These are phyloP conservation scores for Veloboletus limbatus DNA, from an alignment of 1,284 basidiomycete species.

Conservation along the genomic window DNA sequence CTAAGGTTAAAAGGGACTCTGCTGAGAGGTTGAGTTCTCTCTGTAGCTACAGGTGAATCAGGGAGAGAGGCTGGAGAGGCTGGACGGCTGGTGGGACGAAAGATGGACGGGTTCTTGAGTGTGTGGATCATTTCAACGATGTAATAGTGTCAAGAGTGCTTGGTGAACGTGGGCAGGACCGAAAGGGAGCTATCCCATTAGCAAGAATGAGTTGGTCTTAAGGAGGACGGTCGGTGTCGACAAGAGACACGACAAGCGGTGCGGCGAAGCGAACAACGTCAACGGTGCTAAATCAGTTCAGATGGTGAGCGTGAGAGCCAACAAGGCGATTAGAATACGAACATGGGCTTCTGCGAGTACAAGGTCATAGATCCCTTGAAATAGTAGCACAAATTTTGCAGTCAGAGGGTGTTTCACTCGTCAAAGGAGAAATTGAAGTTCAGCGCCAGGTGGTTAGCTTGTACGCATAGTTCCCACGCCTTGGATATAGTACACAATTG, in stretches of 20 bases:
- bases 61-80: constrained; percentile 48
- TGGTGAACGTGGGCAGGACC: constrained; percentile 33
- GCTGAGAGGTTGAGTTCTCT: constrained; percentile 50
- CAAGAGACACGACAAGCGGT: constrained; percentile 56
- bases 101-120: constrained; percentile 63
- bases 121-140: constrained; percentile 54
- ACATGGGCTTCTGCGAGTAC: constrained; percentile 32
- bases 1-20: constrained; percentile 60
- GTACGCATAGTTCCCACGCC: background rate
- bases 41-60: constrained; percentile 39
- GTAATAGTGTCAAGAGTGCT: constrained; percentile 16
- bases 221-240: constrained; percentile 75
- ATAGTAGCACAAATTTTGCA: constrained; percentile 16
- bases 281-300: constrained; percentile 37
- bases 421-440: constrained; percentile 11
- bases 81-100: constrained; percentile 62
- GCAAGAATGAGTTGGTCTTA: constrained; percentile 43
- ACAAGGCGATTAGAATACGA: constrained; percentile 4
- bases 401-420: background rate
- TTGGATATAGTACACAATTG: too few species aligned
- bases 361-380: constrained; percentile 48
- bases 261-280: constrained; percentile 58
- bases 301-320: background rate
- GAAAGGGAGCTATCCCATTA: constrained; percentile 65
- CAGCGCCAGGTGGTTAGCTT: background rate